phyloP scores from a whole-genome alignment of 2,329 filamentous ascomycete species.

The Colletotrichum filicis region DNA sequence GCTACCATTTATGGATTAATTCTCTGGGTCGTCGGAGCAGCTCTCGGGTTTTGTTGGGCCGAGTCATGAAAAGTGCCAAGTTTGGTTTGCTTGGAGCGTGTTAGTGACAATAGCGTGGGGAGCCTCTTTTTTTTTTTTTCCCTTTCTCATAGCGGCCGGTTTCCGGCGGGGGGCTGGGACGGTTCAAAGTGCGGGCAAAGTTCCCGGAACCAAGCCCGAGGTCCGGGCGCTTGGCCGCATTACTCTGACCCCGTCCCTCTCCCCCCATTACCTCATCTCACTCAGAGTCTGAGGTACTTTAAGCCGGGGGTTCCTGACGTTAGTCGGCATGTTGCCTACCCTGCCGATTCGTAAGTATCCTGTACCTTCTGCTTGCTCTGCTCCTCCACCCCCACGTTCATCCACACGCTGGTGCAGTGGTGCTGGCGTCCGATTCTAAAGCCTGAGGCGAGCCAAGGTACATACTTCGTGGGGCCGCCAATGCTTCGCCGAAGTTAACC shows the following conservation, averaged over 20 bases:
- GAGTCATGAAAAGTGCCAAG: constrained; percentile 17
- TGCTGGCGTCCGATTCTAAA: too few species aligned
- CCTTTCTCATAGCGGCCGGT: neutral
- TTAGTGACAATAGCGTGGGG: neutral
- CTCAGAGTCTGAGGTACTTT: neutral
- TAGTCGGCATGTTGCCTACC: neutral
- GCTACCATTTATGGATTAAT: constrained; percentile 33
- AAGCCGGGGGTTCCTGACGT: neutral
- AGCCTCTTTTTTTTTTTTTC: neutral
- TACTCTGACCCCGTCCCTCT: neutral
- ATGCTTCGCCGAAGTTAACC: constrained; percentile 24
- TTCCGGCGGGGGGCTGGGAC: neutral
- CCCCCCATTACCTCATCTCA: neutral
- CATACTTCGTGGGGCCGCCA: neutral
- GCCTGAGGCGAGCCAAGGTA: neutral
- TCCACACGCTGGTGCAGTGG: neutral
- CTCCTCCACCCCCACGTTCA: neutral
- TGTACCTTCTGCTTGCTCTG: neutral
- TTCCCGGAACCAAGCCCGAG: constrained; percentile 24
- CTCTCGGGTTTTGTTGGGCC: constrained; percentile 30
- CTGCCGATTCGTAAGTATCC: neutral
- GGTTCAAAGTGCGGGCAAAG: constrained; percentile 21
- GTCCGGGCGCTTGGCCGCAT: neutral
- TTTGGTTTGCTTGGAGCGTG: neutral
- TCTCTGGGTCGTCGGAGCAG: constrained; percentile 21